phyloP scores from a whole-genome alignment of 306 rosid species.

The Morella rubra region DNA sequence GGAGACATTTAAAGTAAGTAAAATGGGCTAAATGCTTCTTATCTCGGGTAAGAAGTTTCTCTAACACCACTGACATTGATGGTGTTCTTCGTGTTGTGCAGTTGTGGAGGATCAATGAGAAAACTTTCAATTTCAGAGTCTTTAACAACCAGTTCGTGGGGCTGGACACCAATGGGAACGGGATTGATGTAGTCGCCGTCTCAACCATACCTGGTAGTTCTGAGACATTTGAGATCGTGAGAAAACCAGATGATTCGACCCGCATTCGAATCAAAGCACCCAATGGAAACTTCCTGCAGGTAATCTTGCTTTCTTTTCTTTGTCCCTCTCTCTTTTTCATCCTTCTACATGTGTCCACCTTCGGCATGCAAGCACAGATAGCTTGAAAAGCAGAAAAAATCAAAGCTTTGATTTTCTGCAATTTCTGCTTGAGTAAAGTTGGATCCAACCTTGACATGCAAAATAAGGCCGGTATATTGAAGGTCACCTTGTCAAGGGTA shows the following conservation, averaged over 20 bases:
- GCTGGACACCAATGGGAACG: constrained; percentile 25
- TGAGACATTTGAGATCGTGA: constrained; percentile 43
- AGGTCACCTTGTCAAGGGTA: too few species aligned
- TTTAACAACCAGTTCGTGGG: constrained; percentile 67
- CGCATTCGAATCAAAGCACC: constrained; percentile 61
- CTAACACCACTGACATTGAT: background rate
- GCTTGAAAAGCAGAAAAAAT: too few species aligned
- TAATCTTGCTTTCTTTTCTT: background rate
- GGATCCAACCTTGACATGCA: too few species aligned
- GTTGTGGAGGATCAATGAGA: constrained; percentile 75
- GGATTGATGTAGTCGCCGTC: constrained; percentile 45
- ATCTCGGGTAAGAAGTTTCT: background rate
- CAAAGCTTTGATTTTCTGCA: too few species aligned
- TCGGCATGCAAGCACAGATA: too few species aligned
- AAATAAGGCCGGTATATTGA: too few species aligned
- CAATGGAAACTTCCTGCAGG: constrained; percentile 70
- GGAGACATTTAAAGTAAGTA: constrained; percentile 63
- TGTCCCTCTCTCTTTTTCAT: too few species aligned
- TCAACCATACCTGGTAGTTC: constrained; percentile 34
- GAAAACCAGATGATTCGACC: constrained; percentile 34
- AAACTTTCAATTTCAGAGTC: constrained; percentile 53
- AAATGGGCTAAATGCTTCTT: background rate
- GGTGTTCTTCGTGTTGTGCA: constrained; percentile 11
- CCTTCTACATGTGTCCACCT: too few species aligned
- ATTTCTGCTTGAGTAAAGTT: too few species aligned